Conservation (phyloP, 768 basidiomycete species). For the Lanmaoa rubissima region DNA sequence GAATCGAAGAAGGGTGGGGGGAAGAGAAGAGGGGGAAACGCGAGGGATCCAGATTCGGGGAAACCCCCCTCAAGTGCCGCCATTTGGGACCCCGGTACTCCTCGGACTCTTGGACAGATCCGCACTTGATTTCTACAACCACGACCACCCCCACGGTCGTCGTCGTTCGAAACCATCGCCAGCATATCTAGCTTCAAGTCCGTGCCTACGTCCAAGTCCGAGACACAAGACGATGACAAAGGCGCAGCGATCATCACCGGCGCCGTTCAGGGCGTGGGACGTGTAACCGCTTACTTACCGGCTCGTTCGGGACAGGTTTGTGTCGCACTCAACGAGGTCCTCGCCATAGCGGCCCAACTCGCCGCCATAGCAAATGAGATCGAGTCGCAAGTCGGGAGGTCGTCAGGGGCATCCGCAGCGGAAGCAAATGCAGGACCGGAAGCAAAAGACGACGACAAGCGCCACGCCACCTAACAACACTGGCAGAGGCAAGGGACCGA, state of each 20-base stretch:
- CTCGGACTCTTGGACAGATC: constrained; percentile 4
- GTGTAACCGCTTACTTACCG: not conserved
- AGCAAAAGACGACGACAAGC: not conserved
- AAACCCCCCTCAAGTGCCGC: not conserved
- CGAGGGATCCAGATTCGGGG: not conserved
- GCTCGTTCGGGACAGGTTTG: not conserved
- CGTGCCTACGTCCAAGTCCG: not conserved
- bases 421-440: not conserved
- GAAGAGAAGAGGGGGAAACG: not conserved
- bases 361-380: not conserved
- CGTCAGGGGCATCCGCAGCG: not conserved
- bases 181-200: not conserved
- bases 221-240: not conserved
- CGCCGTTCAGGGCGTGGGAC: not conserved
- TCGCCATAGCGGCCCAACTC: not conserved
- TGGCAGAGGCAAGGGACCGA: too few species aligned
- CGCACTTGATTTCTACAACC: not conserved
- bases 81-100: not conserved
- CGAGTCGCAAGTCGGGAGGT: not conserved
- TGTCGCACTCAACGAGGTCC: not conserved
- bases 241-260: not conserved
- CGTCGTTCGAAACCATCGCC: not conserved
- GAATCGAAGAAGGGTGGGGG: not conserved
- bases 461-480: not conserved
- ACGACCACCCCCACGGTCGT: not conserved